Conservation (phyloP, 2,329 filamentous ascomycete genomes). For the Penicillium sp. region DNA sequence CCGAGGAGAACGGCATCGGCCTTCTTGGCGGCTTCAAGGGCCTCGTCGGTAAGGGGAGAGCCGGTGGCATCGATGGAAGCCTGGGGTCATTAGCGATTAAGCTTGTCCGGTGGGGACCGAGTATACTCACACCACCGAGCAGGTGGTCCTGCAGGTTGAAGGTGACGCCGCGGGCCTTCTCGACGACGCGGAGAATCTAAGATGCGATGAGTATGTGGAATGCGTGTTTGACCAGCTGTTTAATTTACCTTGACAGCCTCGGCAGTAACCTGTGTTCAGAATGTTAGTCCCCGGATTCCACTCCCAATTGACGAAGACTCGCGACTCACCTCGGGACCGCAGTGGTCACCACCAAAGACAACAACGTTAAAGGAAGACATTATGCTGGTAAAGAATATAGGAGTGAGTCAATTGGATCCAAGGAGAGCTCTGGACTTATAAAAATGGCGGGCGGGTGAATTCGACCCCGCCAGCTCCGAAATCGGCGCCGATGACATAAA, state of each 20-base stretch:
- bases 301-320: background rate
- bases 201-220: constrained; percentile 6
- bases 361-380: constrained; percentile 78
- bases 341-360: constrained; percentile 81
- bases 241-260: constrained; percentile 79
- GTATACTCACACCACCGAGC: constrained; percentile 78
- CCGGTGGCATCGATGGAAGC: constrained; percentile 85
- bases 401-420: constrained; percentile 19
- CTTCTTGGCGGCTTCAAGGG: constrained; percentile 77
- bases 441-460: constrained; percentile 26
- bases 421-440: constrained; percentile 18
- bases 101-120: background rate
- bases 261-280: constrained; percentile 65
- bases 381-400: constrained; percentile 24
- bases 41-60: constrained; percentile 76
- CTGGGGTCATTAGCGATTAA: constrained; percentile 48
- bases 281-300: constrained; percentile 6
- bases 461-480: constrained; percentile 28
- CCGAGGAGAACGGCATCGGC: constrained; percentile 90
- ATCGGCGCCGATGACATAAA: constrained; percentile 23
- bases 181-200: constrained; percentile 77
- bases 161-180: constrained; percentile 70
- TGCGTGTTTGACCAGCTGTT: background rate
- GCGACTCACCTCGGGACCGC: constrained; percentile 75
- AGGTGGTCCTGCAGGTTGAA: constrained; percentile 92